Base-by-base conservation (phyloP, 202 grass and related monocot species). In the Schoenoplectus tabernaemontani region DNA sequence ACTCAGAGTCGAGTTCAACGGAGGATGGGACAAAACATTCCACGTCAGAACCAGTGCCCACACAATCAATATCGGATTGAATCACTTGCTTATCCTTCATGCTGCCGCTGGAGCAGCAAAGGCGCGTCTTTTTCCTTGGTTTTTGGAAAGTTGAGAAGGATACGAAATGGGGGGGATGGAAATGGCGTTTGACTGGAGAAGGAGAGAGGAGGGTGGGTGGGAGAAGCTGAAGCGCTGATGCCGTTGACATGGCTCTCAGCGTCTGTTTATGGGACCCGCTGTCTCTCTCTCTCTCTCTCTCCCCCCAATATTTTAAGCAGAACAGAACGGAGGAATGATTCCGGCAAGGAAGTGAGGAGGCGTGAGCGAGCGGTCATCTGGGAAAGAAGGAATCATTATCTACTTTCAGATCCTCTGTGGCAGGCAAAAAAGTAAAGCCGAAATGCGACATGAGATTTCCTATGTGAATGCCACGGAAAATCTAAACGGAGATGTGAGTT, bases 31-130 rank as follows among this genome's bases (percentile, higher is more conserved):
- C 43, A 64, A 80, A 85, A 79, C 91, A 87, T 83, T 92, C 91
- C 44, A 87, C 86, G 17, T 95, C 86, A 6, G 79, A 19, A 30
- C 88, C 85, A 7, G 85, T 85, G n/a, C 88, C 89, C 23, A 95
- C 83, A 82, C 90, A 89, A 24, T 91, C 88, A 13, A 88, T 68
- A 46, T 84, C 65, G n/a, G 84, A 11, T 42, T 64, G 75, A 2
- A 46, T 24, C 26, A 72, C 66, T 5, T 90, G 84, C 16, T 80
- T 73, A 65, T 82, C 81, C 51, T 67, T 43, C 20, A 79, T 80
- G 9, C 78, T 50, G 61, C 43, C 42, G 42, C 66, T 42, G 23
- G 78, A 50, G 69, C 54, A 83, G 32, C 64, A 76, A 16, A 59
- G 22, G 30, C 39, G 41, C 62, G 71, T 53, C 74, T 41, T 36